phyloP scores from a whole-genome alignment of 2,329 filamentous ascomycete species.

The Metarhizium humberi region DNA sequence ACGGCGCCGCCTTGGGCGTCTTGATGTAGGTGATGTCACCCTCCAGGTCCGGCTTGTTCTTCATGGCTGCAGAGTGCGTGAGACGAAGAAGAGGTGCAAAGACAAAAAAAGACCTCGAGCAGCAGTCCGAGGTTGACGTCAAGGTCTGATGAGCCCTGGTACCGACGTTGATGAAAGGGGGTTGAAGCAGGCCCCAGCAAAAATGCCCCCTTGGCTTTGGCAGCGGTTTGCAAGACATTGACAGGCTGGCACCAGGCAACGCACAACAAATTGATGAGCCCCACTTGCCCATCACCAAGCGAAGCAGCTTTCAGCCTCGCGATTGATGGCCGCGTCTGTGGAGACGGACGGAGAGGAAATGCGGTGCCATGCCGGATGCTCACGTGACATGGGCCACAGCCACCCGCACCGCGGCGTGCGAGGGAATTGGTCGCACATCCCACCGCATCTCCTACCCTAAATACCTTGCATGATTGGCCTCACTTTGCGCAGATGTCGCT shows the following conservation, averaged over 20 bases:
- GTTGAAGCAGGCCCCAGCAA: no score
- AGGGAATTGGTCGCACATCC: no score
- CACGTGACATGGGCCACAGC: not conserved
- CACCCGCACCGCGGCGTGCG: no score
- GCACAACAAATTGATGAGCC: not conserved
- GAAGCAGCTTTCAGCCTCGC: not conserved
- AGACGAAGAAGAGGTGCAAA: not conserved
- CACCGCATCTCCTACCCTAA: not conserved
- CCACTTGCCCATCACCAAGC: not conserved
- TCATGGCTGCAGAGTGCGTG: not conserved
- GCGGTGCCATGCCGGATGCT: no score
- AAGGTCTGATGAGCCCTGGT: not conserved
- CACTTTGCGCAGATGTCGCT: not conserved
- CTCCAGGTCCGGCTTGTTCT: slow-evolving; percentile 1
- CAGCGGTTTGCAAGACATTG: no score
- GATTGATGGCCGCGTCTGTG: no score
- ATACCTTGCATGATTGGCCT: not conserved
- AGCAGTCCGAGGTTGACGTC: not conserved
- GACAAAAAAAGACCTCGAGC: not conserved
- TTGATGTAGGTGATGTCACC: slow-evolving; percentile 3
- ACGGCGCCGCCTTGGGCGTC: slow-evolving; percentile 1
- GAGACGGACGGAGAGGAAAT: no score
- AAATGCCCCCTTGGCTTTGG: no score
- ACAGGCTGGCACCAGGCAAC: no score
- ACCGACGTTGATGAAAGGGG: no score